Conservation (phyloP, 2,329 filamentous ascomycete species). For the Xylaria sp. region DNA sequence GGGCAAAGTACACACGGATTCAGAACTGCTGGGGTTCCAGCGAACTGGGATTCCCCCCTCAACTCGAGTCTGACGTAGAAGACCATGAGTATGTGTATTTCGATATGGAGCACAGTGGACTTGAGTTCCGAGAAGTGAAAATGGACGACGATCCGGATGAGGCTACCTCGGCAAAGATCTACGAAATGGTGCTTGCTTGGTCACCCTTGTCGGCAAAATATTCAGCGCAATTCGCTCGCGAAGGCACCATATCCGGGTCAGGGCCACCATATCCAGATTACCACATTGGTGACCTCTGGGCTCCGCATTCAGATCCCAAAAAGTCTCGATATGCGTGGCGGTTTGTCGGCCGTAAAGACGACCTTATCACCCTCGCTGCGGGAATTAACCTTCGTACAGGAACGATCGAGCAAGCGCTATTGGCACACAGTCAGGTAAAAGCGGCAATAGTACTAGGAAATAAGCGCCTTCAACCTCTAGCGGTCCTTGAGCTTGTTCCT, state of each 20-base stretch:
- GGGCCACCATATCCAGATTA: constrained; percentile 35
- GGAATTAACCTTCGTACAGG: constrained; percentile 41
- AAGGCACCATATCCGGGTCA: constrained; percentile 26
- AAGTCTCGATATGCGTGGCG: constrained; percentile 40
- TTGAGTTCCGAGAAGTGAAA: constrained; percentile 37
- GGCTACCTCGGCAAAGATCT: constrained; percentile 27
- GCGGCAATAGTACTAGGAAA: constrained; percentile 38
- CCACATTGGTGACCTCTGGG: constrained; percentile 42
- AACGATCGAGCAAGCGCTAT: constrained; percentile 36
- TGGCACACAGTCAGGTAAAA: constrained; percentile 23
- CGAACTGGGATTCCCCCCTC: constrained; percentile 31
- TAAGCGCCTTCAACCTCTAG: constrained; percentile 37
- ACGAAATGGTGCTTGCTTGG: constrained; percentile 39
- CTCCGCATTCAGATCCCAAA: constrained; percentile 41
- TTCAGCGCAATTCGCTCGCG: constrained; percentile 36
- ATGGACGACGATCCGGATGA: constrained; percentile 34
- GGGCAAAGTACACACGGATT: constrained; percentile 39
- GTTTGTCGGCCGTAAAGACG: constrained; percentile 44
- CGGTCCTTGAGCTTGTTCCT: constrained; percentile 35
- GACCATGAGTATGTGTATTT: constrained; percentile 41
- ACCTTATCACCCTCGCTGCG: constrained; percentile 42
- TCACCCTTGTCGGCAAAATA: constrained; percentile 30
- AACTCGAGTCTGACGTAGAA: constrained; percentile 35
- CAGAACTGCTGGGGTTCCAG: constrained; percentile 39
- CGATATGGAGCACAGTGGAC: constrained; percentile 34